Evolutionary conservation across 441 rosid genomes (phyloP).

Genomic region (Corymbia calophylla): DNA sequence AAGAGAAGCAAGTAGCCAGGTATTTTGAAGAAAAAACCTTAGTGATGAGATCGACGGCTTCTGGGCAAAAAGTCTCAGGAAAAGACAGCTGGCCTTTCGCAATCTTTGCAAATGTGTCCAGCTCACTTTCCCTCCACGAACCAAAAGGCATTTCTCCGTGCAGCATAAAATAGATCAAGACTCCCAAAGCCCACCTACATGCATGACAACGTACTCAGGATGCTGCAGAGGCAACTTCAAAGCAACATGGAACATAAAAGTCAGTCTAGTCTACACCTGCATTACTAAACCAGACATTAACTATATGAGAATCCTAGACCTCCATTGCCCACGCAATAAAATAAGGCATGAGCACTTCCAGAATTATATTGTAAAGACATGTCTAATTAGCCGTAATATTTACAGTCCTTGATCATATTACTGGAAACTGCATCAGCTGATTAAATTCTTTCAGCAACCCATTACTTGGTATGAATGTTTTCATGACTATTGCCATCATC

Average conservation of each 20-base stretch:
- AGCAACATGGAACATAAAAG: not conserved
- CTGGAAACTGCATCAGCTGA: not conserved
- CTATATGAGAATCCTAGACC: not conserved
- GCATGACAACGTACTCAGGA: not conserved
- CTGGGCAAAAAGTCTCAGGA: conserved; percentile 46
- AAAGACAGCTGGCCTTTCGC: conserved; percentile 68
- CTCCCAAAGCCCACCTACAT: conserved; percentile 92
- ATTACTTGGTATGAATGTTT: not conserved
- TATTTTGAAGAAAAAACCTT: conserved; percentile 39
- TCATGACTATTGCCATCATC: not conserved
- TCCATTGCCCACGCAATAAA: not conserved
- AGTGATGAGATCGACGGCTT: conserved; percentile 69
- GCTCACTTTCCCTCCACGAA: conserved; percentile 83
- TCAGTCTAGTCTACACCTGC: not conserved
- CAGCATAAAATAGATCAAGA: conserved; percentile 71
- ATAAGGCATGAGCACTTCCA: not conserved
- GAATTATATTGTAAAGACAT: not conserved
- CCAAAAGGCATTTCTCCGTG: conserved; percentile 90
- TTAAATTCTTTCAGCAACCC: not conserved
- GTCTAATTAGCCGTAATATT: not conserved
- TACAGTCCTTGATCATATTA: not conserved
- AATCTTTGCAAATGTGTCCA: conserved; percentile 66
- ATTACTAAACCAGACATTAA: not conserved
- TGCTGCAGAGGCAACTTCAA: not conserved
- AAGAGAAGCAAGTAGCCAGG: not conserved